Evolutionary conservation across 192 early-diverging fungal species (phyloP).

Genomic region (Backusella australiensis): DNA sequence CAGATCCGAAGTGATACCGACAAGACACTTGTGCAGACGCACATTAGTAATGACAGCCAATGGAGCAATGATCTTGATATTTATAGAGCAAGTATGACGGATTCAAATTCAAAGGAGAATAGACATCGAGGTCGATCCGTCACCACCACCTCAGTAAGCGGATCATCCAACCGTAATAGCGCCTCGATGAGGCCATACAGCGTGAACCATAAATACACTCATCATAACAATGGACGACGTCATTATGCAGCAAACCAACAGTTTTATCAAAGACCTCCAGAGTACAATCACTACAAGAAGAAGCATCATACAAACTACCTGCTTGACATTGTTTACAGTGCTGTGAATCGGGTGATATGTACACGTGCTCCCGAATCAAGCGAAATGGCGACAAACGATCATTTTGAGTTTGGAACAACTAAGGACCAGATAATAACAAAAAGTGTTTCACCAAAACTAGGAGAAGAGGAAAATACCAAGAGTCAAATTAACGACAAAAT

Average conservation of each 20-base stretch:
- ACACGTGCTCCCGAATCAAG: slow-evolving; percentile 19
- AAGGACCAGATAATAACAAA: background rate
- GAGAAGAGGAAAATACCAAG: background rate
- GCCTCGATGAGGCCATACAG: slow-evolving; percentile 13
- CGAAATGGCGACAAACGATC: background rate
- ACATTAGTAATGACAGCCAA: background rate
- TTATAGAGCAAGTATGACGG: background rate
- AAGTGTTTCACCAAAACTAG: background rate
- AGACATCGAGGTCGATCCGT: background rate
- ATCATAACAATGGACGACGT: background rate
- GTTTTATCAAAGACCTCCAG: background rate
- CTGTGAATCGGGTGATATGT: slow-evolving; percentile 15
- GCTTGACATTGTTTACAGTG: slow-evolving; percentile 7
- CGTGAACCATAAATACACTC: slow-evolving; percentile 5
- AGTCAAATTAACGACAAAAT: background rate
- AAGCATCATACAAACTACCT: background rate
- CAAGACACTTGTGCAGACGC: background rate
- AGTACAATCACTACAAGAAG: background rate
- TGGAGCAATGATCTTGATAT: slow-evolving; percentile 13
- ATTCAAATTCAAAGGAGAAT: background rate
- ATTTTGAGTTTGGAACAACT: slow-evolving; percentile 7
- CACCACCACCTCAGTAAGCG: slow-evolving; percentile 1
- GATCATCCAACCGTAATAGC: slow-evolving; percentile 13
- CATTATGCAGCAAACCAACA: background rate
- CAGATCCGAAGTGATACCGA: slow-evolving; percentile 2